Conservation (phyloP, 23 red algal genomes). For the Gracilariopsis chorda region DNA sequence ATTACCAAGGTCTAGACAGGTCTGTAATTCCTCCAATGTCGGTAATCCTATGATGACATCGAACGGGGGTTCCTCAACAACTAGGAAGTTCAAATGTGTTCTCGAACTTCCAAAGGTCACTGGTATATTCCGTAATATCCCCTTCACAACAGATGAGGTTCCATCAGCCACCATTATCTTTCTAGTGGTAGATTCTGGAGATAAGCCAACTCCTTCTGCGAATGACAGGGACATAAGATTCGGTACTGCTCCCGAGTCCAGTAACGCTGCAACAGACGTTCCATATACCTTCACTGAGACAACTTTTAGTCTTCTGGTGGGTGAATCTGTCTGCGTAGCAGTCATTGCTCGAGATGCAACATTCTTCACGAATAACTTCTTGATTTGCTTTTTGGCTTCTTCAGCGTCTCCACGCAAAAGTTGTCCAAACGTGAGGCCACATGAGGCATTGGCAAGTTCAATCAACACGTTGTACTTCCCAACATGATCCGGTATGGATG, state of each 20-base stretch:
- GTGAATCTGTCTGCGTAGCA: not conserved
- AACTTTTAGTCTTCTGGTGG: constrained; percentile 12
- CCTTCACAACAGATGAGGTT: not conserved
- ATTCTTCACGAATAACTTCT: not conserved
- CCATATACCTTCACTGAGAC: constrained; percentile 5
- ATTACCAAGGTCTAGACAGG: not conserved
- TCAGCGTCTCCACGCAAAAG: constrained; percentile 17
- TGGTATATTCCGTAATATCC: not conserved
- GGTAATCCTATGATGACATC: not conserved
- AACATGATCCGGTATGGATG: not conserved
- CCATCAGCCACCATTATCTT: not conserved
- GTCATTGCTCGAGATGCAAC: not conserved
- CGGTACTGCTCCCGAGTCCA: constrained; percentile 12
- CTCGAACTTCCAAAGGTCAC: not conserved
- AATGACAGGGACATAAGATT: not conserved
- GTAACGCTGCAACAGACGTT: not conserved
- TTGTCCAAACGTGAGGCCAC: not conserved
- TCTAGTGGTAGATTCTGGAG: not conserved
- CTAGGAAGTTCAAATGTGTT: not conserved
- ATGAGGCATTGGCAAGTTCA: not conserved
- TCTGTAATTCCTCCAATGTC: not conserved
- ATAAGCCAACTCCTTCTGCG: not conserved
- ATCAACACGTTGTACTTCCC: constrained; percentile 15
- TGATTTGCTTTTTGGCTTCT: not conserved
- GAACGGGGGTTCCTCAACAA: constrained; percentile 8